Conservation (phyloP, 352 stramenopile genomes). For the Globisporangium perplexum region DNA sequence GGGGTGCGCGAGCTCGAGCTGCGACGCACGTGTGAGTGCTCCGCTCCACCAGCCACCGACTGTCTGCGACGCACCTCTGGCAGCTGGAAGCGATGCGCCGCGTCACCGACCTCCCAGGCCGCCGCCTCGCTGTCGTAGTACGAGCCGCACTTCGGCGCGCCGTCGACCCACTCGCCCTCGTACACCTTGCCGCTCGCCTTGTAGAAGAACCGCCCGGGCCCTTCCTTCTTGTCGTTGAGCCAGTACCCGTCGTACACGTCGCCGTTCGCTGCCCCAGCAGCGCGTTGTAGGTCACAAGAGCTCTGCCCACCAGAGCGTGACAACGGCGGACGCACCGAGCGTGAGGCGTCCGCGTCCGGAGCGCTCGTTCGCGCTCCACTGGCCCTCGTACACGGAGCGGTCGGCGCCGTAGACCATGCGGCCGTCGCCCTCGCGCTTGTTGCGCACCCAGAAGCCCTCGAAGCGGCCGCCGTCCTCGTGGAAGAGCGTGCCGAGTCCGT, state of each 20-base stretch:
- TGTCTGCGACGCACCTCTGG: conserved; percentile 30
- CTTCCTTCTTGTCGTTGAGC: conserved; percentile 87
- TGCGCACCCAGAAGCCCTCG: conserved; percentile 70
- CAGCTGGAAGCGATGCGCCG: conserved; percentile 42
- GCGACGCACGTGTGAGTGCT: background rate
- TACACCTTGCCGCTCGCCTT: conserved; percentile 81
- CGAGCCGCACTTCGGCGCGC: conserved; percentile 65
- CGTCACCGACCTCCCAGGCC: conserved; percentile 6
- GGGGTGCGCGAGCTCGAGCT: conserved; percentile 66
- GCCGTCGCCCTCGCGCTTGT: conserved; percentile 73
- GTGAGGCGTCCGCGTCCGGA: conserved; percentile 60
- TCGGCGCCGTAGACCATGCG: conserved; percentile 78
- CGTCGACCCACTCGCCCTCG: conserved; percentile 87
- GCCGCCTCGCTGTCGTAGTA: conserved; percentile 42
- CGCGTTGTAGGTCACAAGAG: background rate
- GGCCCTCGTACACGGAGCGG: conserved; percentile 84
- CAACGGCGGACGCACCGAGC: conserved; percentile 31
- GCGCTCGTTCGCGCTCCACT: conserved; percentile 71
- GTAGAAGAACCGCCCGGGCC: conserved; percentile 79
- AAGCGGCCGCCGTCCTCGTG: conserved; percentile 80
- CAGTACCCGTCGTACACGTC: conserved; percentile 86
- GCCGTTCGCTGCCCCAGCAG: conserved; percentile 52
- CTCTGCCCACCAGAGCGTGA: background rate
- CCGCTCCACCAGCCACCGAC: background rate
- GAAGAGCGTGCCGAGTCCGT: conserved; percentile 79